Evolutionary conservation across 1,139 yeast genomes (phyloP).

Genomic region (Nakaseomyces sp.): DNA sequence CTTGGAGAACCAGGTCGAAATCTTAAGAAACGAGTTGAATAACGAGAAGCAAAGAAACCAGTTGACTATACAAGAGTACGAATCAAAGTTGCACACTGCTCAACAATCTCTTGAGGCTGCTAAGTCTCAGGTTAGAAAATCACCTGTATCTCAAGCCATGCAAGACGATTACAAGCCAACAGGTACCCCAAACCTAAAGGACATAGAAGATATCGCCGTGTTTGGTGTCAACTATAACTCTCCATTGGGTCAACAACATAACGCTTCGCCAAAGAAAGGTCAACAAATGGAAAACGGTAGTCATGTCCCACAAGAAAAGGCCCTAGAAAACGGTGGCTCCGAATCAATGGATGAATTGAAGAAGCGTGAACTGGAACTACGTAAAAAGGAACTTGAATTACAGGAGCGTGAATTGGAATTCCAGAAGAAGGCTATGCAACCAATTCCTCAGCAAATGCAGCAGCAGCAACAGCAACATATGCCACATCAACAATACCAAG

Average conservation of each 20-base stretch:
- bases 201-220: conserved; percentile 29
- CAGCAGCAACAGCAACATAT: conserved; percentile 17
- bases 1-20: conserved; percentile 1
- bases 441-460: conserved; percentile 7
- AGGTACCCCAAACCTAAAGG: conserved; percentile 29
- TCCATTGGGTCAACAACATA: conserved; percentile 12
- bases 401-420: conserved; percentile 36
- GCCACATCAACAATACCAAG: conserved; percentile 13
- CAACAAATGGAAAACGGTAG: conserved; percentile 9
- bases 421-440: conserved; percentile 28
- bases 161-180: conserved; percentile 16
- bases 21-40: conserved; percentile 1
- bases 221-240: conserved; percentile 27
- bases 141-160: neutral
- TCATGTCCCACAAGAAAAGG: conserved; percentile 3
- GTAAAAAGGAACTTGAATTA: conserved; percentile 39
- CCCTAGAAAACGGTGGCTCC: neutral
- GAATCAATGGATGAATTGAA: conserved; percentile 11
- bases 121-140: neutral
- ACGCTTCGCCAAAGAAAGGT: conserved; percentile 6
- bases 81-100: neutral
- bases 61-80: neutral
- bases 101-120: neutral
- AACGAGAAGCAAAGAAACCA: conserved; percentile 1
- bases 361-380: conserved; percentile 37